These are phyloP conservation scores for Globisporangium cystogenes DNA, from an alignment of 352 stramenopile species.

Conservation along the genomic window DNA sequence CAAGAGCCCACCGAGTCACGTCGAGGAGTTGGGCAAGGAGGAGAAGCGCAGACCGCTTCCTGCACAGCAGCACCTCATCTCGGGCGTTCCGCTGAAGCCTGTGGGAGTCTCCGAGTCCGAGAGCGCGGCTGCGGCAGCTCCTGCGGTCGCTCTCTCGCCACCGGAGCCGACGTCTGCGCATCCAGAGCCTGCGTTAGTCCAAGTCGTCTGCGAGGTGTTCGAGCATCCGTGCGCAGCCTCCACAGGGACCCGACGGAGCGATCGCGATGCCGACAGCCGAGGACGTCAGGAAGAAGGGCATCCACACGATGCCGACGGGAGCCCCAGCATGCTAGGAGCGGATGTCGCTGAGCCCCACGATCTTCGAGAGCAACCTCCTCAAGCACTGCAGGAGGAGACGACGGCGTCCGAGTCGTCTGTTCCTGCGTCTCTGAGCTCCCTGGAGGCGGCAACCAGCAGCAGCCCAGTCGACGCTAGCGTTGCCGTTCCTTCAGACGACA, in stretches of 20 bases:
- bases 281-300: too few relatives aligned
- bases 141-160: background rate
- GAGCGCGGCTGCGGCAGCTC: background rate
- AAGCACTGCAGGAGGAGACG: background rate
- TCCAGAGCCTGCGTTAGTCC: background rate
- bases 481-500: background rate
- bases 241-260: background rate
- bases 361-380: background rate
- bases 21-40: background rate
- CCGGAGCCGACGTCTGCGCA: background rate
- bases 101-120: background rate
- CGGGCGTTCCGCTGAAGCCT: conserved; percentile 4
- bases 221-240: too few relatives aligned
- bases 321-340: too few relatives aligned
- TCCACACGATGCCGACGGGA: background rate
- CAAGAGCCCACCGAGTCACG: conserved; percentile 1
- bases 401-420: background rate
- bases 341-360: too few relatives aligned
- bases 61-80: conserved; percentile 5
- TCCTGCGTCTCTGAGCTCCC: background rate
- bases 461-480: too few relatives aligned
- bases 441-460: background rate
- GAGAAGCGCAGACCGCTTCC: background rate
- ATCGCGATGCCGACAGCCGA: background rate
- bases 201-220: background rate